Percentiles rank a stretch among this genome's conserved stretches.
phyloP scores from a whole-genome alignment of 257 asterid genomes.

The Petunia secreta region DNA sequence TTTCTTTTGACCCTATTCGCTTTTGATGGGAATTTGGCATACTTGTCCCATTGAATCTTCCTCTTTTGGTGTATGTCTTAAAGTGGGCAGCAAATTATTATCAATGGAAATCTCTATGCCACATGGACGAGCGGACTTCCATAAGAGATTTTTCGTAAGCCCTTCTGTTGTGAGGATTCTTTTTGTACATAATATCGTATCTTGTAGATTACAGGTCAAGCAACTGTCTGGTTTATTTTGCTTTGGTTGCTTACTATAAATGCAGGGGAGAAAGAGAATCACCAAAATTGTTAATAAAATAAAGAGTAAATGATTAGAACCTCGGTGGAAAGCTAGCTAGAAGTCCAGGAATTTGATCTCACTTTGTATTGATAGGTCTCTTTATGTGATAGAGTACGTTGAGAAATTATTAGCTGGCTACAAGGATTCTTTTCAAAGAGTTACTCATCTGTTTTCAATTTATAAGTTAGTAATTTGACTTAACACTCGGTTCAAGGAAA shows the following conservation, averaged over 20 bases:
- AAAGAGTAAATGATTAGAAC: background rate
- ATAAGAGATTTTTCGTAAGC: background rate
- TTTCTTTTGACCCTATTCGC: no score
- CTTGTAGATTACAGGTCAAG: background rate
- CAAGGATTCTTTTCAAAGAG: no score
- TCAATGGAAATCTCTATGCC: background rate
- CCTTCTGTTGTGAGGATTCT: background rate
- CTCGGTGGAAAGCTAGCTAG: background rate
- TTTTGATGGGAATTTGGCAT: no score
- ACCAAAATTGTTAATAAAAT: background rate
- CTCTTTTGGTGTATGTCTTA: background rate
- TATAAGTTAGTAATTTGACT: no score
- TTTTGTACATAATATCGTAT: no score
- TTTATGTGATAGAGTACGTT: no score
- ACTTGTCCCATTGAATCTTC: background rate
- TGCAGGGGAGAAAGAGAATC: background rate
- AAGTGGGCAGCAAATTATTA: background rate
- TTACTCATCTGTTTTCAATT: no score
- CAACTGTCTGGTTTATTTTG: no score
- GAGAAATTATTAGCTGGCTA: no score
- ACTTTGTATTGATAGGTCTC: background rate
- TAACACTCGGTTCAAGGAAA: no score
- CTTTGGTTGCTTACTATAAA: no score
- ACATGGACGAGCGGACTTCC: background rate
- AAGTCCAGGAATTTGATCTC: background rate